Percentiles rank a stretch among this genome's conserved stretches.
Conservation (phyloP, 805 yeast genomes). For the Candida odintsovae region DNA sequence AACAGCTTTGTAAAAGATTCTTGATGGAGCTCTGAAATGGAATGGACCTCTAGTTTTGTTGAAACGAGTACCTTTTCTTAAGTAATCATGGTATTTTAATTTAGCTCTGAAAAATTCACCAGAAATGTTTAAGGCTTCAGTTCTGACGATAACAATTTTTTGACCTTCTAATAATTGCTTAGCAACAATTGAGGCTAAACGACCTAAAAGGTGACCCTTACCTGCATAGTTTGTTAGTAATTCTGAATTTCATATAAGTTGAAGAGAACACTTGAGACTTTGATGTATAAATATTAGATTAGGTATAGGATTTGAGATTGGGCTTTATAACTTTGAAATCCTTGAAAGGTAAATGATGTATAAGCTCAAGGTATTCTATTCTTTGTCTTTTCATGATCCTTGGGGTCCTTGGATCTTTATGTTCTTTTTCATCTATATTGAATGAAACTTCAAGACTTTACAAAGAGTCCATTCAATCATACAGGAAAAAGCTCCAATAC, state of each 20-base stretch:
- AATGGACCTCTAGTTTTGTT: conserved; percentile 99
- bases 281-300: neutral
- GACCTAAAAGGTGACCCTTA: conserved; percentile 99
- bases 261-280: neutral
- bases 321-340: no score
- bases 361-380: no score
- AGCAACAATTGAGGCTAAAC: conserved; percentile 98
- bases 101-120: conserved; percentile 99
- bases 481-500: neutral
- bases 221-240: conserved; percentile 34
- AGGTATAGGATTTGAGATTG: no score
- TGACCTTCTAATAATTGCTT: conserved; percentile 98
- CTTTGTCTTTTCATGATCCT: neutral
- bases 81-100: conserved; percentile 99
- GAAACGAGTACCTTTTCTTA: conserved; percentile 98
- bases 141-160: conserved; percentile 95
- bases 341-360: no score
- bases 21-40: conserved; percentile 99
- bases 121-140: conserved; percentile 96
- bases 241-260: neutral
- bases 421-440: no score
- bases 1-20: conserved; percentile 99
- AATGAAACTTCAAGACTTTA: neutral
- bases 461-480: neutral
- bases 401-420: no score